These are phyloP conservation scores for Thalassiosira hispida DNA, from an alignment of 352 stramenopile species.

Conservation along the genomic window DNA sequence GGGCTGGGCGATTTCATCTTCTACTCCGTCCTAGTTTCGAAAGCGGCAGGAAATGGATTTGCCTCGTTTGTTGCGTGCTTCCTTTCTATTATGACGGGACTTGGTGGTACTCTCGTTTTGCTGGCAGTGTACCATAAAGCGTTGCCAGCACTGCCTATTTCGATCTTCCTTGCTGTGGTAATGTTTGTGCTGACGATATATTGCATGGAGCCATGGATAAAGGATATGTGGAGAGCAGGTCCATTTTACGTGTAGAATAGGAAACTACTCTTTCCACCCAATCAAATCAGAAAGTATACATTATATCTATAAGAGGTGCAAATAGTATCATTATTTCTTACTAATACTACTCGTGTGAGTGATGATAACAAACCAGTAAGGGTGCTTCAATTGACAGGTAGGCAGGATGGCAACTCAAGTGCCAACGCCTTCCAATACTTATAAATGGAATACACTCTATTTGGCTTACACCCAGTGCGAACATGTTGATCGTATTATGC, in stretches of 20 bases:
- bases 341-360: too few relatives aligned
- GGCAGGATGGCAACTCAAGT: too few relatives aligned
- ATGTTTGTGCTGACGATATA: constrained; percentile 82
- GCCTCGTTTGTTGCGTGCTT: constrained; percentile 91
- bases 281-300: too few relatives aligned
- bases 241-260: constrained; percentile 66
- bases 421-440: too few relatives aligned
- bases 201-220: constrained; percentile 77
- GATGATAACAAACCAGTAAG: too few relatives aligned
- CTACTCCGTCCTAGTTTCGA: constrained; percentile 95
- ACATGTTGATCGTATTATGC: too few relatives aligned
- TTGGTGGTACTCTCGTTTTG: constrained; percentile 92
- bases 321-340: too few relatives aligned
- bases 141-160: constrained; percentile 94
- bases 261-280: not conserved
- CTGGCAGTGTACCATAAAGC: constrained; percentile 91
- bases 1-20: constrained; percentile 96
- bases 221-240: constrained; percentile 44
- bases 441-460: too few relatives aligned
- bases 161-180: constrained; percentile 89
- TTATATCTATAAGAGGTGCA: too few relatives aligned
- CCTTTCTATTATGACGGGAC: constrained; percentile 90
- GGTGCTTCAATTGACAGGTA: too few relatives aligned
- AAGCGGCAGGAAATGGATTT: constrained; percentile 95
- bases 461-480: too few relatives aligned